Percentiles rank a stretch among this genome's conserved stretches.
Evolutionary conservation across 2,329 filamentous ascomycete species (phyloP).

Genomic region (Penicillium sp.): DNA sequence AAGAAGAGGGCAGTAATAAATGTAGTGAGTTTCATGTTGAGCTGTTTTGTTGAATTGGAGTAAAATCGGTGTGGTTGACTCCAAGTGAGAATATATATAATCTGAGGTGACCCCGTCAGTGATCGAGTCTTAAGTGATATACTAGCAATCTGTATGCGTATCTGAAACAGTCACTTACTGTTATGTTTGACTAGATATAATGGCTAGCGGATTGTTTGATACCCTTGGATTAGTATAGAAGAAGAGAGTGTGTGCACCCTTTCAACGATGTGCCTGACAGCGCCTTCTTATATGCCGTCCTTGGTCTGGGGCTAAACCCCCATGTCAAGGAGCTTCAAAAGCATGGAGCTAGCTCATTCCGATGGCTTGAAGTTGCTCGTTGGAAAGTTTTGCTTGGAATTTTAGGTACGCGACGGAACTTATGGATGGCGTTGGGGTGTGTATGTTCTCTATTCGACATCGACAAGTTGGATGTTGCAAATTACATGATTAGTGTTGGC

Average conservation of each 20-base stretch:
- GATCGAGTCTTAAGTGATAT: too few relatives aligned
- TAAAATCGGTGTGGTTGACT: neutral
- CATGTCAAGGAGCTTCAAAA: neutral
- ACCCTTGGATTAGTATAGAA: neutral
- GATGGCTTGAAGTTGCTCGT: neutral
- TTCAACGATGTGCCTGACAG: neutral
- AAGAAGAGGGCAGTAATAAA: conserved; percentile 12
- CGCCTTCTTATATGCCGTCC: neutral
- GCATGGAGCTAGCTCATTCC: neutral
- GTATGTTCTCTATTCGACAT: neutral
- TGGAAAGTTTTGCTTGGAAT: neutral
- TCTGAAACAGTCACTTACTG: neutral
- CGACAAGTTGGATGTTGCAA: neutral
- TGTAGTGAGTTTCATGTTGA: conserved; percentile 19
- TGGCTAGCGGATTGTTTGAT: neutral
- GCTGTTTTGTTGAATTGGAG: neutral
- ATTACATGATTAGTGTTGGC: neutral
- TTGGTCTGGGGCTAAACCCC: neutral
- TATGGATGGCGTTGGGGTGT: too few relatives aligned
- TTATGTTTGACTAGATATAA: neutral
- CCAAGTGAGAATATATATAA: neutral
- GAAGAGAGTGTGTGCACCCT: neutral
- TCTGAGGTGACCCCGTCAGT: neutral
- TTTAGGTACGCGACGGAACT: neutral
- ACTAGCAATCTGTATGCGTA: neutral